A percentile compares a stretch with the other conserved stretches of the same genome.
These are phyloP conservation scores for Phytopythium montanum DNA, from an alignment of 352 stramenopile genomes.

Conservation along the genomic window DNA sequence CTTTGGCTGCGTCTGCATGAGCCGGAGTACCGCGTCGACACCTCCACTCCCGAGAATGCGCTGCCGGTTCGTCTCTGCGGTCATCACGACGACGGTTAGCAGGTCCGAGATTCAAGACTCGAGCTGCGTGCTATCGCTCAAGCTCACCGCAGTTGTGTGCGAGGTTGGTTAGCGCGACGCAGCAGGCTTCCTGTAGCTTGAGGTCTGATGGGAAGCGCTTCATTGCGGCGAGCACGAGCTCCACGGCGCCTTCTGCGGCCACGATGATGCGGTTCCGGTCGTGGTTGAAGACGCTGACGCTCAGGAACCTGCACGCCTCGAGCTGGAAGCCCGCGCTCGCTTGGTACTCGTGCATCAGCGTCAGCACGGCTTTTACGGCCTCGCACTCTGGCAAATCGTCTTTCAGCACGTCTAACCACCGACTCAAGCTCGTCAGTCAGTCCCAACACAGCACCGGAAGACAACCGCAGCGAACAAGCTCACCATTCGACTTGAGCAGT, in stretches of 20 bases:
- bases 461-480: not conserved
- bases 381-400: slow-evolving; percentile 72
- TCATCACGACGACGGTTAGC: slow-evolving; percentile 3
- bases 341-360: slow-evolving; percentile 56
- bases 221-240: slow-evolving; percentile 57
- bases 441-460: not conserved
- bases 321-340: slow-evolving; percentile 60
- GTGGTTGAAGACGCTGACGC: slow-evolving; percentile 69
- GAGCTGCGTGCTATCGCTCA: not conserved
- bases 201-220: slow-evolving; percentile 46
- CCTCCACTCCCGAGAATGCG: slow-evolving; percentile 64
- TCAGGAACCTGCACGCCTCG: slow-evolving; percentile 75
- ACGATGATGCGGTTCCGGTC: slow-evolving; percentile 74
- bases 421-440: slow-evolving; percentile 10
- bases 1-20: slow-evolving; percentile 84
- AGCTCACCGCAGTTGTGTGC: slow-evolving; percentile 69
- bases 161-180: slow-evolving; percentile 83
- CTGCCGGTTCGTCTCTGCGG: slow-evolving; percentile 81
- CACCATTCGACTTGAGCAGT: slow-evolving; percentile 49
- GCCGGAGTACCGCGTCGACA: slow-evolving; percentile 75
- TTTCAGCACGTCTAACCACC: slow-evolving; percentile 45
- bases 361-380: slow-evolving; percentile 51
- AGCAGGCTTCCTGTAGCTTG: slow-evolving; percentile 71
- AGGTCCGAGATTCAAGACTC: not conserved
- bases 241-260: slow-evolving; percentile 59